Conservation (phyloP, 225 moss, liverwort and hornwort genomes). For the Sphagnum contortum region DNA sequence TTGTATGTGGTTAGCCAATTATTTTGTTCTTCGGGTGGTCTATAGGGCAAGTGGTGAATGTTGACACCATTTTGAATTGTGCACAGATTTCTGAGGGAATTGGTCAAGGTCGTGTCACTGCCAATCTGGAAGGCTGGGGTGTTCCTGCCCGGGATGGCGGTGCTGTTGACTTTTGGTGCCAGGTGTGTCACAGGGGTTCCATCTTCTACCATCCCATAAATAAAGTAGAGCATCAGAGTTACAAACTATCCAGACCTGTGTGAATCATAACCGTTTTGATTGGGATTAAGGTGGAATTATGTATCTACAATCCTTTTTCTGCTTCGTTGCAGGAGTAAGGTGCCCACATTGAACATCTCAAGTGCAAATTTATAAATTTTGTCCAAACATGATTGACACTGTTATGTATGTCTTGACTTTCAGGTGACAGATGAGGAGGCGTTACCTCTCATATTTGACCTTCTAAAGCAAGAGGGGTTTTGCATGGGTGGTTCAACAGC, state of each 20-base stretch:
- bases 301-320: no score
- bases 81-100: conserved; percentile 85
- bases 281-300: no score
- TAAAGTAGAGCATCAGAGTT: neutral
- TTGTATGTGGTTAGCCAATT: no score
- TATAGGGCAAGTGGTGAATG: no score
- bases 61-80: no score
- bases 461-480: conserved; percentile 92
- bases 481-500: conserved; percentile 92
- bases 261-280: no score
- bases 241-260: neutral
- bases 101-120: conserved; percentile 91
- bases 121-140: conserved; percentile 74
- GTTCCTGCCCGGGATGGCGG: conserved; percentile 71
- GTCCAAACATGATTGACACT: no score
- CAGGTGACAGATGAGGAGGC: conserved; percentile 86
- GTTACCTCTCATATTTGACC: conserved; percentile 77
- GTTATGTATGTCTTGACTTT: neutral
- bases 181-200: conserved; percentile 21
- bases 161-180: conserved; percentile 85
- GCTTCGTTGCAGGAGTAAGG: no score
- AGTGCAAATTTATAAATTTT: no score
- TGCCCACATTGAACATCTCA: no score
- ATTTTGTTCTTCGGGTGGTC: no score
- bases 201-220: no score